phyloP scores from a whole-genome alignment of 306 rosid genomes.

The Erythrophleum fordii region DNA sequence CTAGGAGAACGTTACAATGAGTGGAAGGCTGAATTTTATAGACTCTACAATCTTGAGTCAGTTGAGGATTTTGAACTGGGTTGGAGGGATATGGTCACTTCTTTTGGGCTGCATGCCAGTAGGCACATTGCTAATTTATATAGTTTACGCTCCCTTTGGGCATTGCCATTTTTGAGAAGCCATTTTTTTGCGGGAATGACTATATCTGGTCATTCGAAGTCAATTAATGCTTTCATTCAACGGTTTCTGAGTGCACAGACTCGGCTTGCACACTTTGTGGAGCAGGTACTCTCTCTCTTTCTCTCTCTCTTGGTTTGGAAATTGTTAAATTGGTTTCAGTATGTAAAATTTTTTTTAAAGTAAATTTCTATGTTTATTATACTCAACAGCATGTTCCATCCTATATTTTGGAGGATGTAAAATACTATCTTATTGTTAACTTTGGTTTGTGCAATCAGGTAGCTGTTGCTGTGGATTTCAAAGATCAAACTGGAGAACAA shows the following conservation, averaged over 20 bases:
- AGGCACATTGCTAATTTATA: slow-evolving; percentile 84
- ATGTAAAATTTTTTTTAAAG: background rate
- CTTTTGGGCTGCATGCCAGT: slow-evolving; percentile 86
- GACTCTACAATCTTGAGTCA: slow-evolving; percentile 83
- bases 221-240: slow-evolving; percentile 93
- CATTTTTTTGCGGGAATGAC: slow-evolving; percentile 96
- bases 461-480: slow-evolving; percentile 93
- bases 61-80: slow-evolving; percentile 88
- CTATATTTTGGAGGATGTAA: slow-evolving; percentile 17
- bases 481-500: slow-evolving; percentile 97
- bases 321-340: slow-evolving; percentile 16
- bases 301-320: slow-evolving; percentile 18
- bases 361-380: background rate
- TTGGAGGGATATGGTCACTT: slow-evolving; percentile 90
- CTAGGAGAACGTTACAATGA: slow-evolving; percentile 95
- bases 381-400: slow-evolving; percentile 9
- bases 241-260: slow-evolving; percentile 94
- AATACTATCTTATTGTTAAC: slow-evolving; percentile 17
- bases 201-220: slow-evolving; percentile 85
- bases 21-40: slow-evolving; percentile 91
- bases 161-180: slow-evolving; percentile 90
- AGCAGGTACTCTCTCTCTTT: slow-evolving; percentile 66
- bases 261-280: slow-evolving; percentile 88
- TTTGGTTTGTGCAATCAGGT: slow-evolving; percentile 61
- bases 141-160: slow-evolving; percentile 79